phyloP scores from a whole-genome alignment of 2,329 filamentous ascomycete genomes.

The Talaromyces sp. region DNA sequence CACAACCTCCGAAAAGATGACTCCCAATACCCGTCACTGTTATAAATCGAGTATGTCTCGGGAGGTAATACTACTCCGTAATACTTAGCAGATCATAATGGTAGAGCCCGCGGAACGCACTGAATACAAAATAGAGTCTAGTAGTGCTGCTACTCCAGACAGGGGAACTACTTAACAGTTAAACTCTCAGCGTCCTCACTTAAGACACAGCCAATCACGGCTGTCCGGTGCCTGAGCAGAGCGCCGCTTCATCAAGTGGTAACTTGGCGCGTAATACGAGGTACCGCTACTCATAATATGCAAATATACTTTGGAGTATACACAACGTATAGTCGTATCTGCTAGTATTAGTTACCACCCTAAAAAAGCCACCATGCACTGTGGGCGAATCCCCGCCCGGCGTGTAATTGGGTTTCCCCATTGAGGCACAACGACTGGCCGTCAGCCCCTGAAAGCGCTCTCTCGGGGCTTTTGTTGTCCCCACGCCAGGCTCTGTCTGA shows the following conservation, averaged over 20 bases:
- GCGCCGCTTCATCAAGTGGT: not conserved
- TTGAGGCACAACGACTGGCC: not conserved
- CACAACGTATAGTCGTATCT: not conserved
- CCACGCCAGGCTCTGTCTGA: not conserved
- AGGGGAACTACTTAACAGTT: not conserved
- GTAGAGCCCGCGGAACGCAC: not conserved
- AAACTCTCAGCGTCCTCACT: not conserved
- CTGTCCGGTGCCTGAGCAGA: conserved; percentile 9
- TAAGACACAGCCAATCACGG: conserved; percentile 7
- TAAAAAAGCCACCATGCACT: not conserved
- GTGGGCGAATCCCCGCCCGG: conserved; percentile 4
- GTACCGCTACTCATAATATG: not conserved
- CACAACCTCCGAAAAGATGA: not conserved
- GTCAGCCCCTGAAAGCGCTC: conserved; percentile 1
- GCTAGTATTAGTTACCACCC: not conserved
- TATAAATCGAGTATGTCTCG: not conserved
- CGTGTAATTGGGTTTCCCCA: conserved; percentile 6
- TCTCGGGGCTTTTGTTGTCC: not conserved
- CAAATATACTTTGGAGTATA: too few relatives aligned
- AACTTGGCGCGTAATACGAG: not conserved
- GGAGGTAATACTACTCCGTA: not conserved
- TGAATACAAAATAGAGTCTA: too few relatives aligned
- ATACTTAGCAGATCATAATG: not conserved
- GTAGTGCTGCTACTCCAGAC: not conserved
- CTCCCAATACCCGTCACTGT: not conserved